phyloP scores from a whole-genome alignment of 176 grass and related monocot species.

The Juncus inflexus region DNA sequence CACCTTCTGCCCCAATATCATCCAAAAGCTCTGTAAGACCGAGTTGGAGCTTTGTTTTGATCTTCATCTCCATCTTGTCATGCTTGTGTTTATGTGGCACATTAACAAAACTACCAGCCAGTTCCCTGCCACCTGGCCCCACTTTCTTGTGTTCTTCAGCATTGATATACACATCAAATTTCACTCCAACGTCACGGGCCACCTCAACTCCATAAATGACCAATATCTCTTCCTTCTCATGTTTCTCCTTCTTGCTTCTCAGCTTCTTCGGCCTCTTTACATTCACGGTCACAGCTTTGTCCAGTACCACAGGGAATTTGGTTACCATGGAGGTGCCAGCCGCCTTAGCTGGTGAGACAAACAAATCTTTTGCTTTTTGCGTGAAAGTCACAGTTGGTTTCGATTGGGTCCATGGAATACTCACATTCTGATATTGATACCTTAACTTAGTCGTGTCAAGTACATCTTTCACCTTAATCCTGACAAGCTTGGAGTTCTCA shows the following conservation, averaged over 20 bases:
- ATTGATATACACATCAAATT: conserved; percentile 54
- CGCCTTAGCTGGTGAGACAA: background rate
- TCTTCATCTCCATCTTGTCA: conserved; percentile 23
- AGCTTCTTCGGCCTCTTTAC: conserved; percentile 36
- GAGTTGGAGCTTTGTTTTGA: conserved; percentile 38
- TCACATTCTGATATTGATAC: conserved; percentile 41
- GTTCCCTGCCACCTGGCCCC: conserved; percentile 23
- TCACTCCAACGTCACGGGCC: conserved; percentile 29
- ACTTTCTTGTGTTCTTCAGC: conserved; percentile 28
- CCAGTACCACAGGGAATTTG: conserved; percentile 34
- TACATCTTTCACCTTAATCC: conserved; percentile 36
- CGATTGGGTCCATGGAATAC: conserved; percentile 29
- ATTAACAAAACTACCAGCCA: conserved; percentile 50
- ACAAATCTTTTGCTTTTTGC: background rate
- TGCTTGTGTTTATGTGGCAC: conserved; percentile 43
- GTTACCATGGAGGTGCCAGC: background rate
- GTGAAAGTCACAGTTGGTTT: conserved; percentile 23
- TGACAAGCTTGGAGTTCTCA: conserved; percentile 38
- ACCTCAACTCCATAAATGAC: conserved; percentile 38
- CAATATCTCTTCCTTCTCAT: conserved; percentile 44
- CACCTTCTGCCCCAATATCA: conserved; percentile 38
- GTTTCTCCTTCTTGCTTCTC: conserved; percentile 34
- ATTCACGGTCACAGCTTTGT: conserved; percentile 15
- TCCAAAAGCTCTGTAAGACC: conserved; percentile 44
- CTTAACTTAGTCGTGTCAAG: conserved; percentile 24